phyloP scores from a whole-genome alignment of 1,284 basidiomycete species.

The Termitomyces sp. region DNA sequence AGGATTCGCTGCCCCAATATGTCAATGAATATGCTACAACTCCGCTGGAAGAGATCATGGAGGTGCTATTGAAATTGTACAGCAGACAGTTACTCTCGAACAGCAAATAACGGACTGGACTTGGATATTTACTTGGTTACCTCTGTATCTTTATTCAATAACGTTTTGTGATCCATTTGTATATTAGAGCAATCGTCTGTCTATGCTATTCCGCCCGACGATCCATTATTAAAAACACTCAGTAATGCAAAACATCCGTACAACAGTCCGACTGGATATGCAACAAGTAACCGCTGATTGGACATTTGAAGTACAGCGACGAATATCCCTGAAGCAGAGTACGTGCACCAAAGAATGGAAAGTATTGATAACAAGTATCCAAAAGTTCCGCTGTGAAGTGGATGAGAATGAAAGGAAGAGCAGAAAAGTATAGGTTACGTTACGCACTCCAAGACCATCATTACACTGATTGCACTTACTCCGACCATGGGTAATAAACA shows the following conservation, averaged over 20 bases:
- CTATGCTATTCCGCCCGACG: conserved; percentile 22
- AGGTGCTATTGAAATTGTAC: conserved; percentile 74
- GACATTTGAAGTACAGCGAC: conserved; percentile 92
- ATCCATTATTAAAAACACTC: conserved; percentile 67
- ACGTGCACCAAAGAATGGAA: conserved; percentile 92
- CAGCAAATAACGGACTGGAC: conserved; percentile 12
- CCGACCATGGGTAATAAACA: conserved; percentile 97
- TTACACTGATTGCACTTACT: conserved; percentile 87
- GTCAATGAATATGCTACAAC: conserved; percentile 83
- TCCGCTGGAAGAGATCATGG: conserved; percentile 83
- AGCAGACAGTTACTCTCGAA: conserved; percentile 62
- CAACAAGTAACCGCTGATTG: conserved; percentile 87
- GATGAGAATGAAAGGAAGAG: conserved; percentile 9
- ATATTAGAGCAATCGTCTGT: conserved; percentile 5
- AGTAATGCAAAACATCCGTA: conserved; percentile 91
- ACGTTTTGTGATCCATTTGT: conserved; percentile 1
- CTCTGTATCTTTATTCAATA: conserved; percentile 1
- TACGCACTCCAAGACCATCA: conserved; percentile 84
- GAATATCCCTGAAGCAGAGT: conserved; percentile 91
- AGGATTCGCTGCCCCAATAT: conserved; percentile 78
- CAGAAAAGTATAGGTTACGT: conserved; percentile 31
- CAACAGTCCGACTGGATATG: conserved; percentile 87
- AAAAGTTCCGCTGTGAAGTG: conserved; percentile 56
- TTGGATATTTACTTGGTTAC: background rate
- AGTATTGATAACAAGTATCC: conserved; percentile 80